Base-by-base conservation (phyloP, 1,284 basidiomycete species). In the Cryptococcus deneoformans region DNA sequence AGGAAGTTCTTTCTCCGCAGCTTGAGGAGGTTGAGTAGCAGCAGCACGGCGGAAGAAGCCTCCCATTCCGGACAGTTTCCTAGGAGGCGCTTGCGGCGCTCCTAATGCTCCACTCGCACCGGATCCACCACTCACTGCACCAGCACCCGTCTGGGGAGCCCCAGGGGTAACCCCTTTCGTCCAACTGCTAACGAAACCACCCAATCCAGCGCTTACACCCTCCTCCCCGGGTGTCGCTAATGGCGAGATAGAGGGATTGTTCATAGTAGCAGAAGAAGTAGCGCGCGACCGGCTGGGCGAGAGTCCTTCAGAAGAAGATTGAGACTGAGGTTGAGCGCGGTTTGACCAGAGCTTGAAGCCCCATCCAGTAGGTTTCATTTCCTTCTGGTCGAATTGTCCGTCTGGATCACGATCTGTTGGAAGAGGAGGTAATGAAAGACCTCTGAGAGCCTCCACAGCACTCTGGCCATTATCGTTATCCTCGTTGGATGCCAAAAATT, bases 401-500 rank as follows among this genome's bases (percentile, higher is more conserved):
- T 81, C 82, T 6, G 75, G 77, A 57, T 84, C 83, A 45, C 77
- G 77, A 66, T 83, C 83, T 1, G 81, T 82, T 6, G 86, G 85
- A 11, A 84, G 76, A 3, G 83, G 85, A 5, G 86, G 85, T 9
- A 86, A 76, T 57, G 82, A 81, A 45, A 81, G 66, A 5, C 70
- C 75, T 46, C 67, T 64, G 16, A 71, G 54, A 10, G 62, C 37
- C 5, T 65, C 65, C 12, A 61, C 58, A 7, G 59, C 53, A 20
- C 55, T 54, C 43, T 57, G 54, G 35, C 54, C 54, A 8, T 45
- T 46, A 16, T 39, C 52, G 10, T 37, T 46, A 16, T 44, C 50
- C 8, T 39, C 54, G 34, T 50, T 54, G 6, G 46, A 66, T 1
- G 86, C 85, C 65, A 96, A 92, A 71, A 92, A 96, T 55, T 87